A percentile compares a stretch with the other conserved stretches of the same genome.
Conservation (phyloP, 495 filamentous ascomycete genomes). For the Letharia lupina region DNA sequence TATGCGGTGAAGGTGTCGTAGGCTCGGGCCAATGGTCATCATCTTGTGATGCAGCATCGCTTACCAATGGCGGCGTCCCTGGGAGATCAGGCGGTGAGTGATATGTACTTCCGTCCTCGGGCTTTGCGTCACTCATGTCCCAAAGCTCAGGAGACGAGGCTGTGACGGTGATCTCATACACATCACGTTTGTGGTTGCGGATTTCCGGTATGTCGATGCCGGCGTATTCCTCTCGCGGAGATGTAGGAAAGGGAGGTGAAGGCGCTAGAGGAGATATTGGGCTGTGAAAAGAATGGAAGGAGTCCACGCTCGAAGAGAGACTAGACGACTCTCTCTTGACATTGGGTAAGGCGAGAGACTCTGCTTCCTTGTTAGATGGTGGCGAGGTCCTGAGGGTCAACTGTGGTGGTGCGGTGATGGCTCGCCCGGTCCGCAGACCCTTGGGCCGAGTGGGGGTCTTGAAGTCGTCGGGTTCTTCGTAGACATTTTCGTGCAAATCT, state of each 20-base stretch:
- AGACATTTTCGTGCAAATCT: slow-evolving; percentile 24
- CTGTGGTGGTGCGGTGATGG: slow-evolving; percentile 40
- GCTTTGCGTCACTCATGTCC: slow-evolving; percentile 26
- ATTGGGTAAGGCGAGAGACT: slow-evolving; percentile 14
- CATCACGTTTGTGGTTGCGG: slow-evolving; percentile 31
- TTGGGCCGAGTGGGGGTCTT: slow-evolving; percentile 24
- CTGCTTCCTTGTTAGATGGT: slow-evolving; percentile 18
- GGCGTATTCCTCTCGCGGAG: slow-evolving; percentile 24
- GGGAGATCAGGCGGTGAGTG: slow-evolving; percentile 22
- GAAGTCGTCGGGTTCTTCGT: slow-evolving; percentile 22
- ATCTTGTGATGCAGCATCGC: slow-evolving; percentile 28
- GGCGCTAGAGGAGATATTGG: slow-evolving; percentile 38
- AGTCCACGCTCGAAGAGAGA: slow-evolving; percentile 50
- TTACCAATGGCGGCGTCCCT: slow-evolving; percentile 26
- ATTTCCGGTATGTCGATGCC: slow-evolving; percentile 12
- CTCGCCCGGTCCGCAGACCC: slow-evolving; percentile 28
- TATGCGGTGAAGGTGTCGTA: slow-evolving; percentile 40
- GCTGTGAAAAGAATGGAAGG: slow-evolving; percentile 54
- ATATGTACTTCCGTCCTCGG: slow-evolving; percentile 16
- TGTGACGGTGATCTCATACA: slow-evolving; percentile 38
- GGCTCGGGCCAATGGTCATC: slow-evolving; percentile 33
- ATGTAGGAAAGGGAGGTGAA: slow-evolving; percentile 42
- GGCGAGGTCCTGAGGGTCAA: slow-evolving; percentile 36
- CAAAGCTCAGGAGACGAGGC: slow-evolving; percentile 29
- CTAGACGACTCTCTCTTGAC: slow-evolving; percentile 32